These are phyloP conservation scores for Calonectria pseudoturangicola DNA, from an alignment of 2,329 filamentous ascomycete genomes.

Conservation along the genomic window DNA sequence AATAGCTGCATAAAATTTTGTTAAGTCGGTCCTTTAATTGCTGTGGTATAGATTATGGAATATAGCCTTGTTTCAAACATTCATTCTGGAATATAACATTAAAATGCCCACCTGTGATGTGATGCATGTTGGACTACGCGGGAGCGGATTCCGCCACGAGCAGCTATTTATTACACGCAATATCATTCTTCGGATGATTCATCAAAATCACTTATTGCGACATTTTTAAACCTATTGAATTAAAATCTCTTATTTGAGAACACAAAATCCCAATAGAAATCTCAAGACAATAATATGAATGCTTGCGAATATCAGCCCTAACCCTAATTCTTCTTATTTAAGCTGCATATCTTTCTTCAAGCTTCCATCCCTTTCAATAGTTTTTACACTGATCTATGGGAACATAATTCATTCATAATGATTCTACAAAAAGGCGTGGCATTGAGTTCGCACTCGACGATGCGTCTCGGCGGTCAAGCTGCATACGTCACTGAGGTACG, in stretches of 20 bases:
- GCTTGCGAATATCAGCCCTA: slow-evolving; percentile 4
- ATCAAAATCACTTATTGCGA: no score
- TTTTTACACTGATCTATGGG: no score
- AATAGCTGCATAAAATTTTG: neutral
- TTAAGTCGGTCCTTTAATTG: neutral
- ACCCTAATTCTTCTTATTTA: neutral
- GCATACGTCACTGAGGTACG: neutral
- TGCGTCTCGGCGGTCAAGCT: slow-evolving; percentile 6
- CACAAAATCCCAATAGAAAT: no score
- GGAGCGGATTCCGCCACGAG: no score
- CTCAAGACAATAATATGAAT: no score
- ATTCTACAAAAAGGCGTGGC: neutral
- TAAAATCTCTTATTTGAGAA: neutral
- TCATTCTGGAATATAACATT: no score
- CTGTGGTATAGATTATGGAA: neutral
- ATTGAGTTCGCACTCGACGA: slow-evolving; percentile 5
- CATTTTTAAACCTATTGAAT: no score
- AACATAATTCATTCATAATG: neutral
- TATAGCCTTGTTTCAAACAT: neutral
- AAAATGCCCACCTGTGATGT: no score
- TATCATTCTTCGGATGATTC: no score
- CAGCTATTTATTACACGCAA: no score
- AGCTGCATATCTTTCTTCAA: neutral
- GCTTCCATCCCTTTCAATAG: neutral
- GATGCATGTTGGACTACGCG: no score